Conservation (phyloP, 179 eudicot genomes). For the Silene vulgaris region DNA sequence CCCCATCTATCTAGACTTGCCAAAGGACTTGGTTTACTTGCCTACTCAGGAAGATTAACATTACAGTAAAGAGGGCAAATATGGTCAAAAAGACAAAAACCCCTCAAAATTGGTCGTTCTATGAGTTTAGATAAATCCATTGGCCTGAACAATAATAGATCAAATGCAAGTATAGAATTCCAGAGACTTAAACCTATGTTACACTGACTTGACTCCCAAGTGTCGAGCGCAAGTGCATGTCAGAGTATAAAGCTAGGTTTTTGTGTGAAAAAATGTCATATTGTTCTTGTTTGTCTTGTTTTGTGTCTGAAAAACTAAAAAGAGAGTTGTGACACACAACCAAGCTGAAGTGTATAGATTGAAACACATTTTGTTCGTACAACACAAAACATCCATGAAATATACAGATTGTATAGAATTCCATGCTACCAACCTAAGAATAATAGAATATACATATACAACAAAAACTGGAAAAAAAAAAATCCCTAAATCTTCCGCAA, state of each 20-base stretch:
- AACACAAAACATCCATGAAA: neutral
- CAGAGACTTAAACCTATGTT: no score
- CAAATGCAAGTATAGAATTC: no score
- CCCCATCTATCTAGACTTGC: neutral
- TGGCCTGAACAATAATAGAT: no score
- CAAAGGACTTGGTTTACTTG: neutral
- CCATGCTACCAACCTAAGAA: neutral
- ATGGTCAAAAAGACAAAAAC: no score
- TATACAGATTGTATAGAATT: slow-evolving; percentile 10
- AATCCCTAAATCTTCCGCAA: neutral
- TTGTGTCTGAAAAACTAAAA: neutral
- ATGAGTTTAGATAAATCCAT: no score
- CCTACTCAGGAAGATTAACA: no score
- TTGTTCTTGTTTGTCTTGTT: neutral
- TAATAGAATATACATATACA: neutral
- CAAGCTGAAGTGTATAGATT: neutral
- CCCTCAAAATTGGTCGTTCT: no score
- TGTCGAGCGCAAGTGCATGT: no score
- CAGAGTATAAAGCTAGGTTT: neutral
- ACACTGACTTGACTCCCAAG: no score
- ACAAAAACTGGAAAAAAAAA: neutral
- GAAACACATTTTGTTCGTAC: neutral
- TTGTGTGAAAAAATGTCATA: neutral
- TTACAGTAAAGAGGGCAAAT: no score
- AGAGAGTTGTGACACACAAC: neutral